A percentile compares a stretch with the other conserved stretches of the same genome.
Conservation (phyloP, 306 rosid genomes). For the Acacia melanoxylon region DNA sequence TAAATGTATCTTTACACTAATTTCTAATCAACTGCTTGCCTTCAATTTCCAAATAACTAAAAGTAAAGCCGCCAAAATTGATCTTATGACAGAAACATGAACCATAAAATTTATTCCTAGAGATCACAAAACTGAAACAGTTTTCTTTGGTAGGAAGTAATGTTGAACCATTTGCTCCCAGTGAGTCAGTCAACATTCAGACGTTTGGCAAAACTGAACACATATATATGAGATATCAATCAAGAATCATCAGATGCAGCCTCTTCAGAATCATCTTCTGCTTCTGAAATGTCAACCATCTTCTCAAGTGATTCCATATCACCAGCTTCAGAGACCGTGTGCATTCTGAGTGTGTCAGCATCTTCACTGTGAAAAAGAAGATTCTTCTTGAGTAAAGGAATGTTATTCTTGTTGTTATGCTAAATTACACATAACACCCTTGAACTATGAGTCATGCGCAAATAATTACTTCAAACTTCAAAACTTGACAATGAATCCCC, state of each 20-base stretch:
- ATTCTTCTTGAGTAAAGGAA: conserved; percentile 11
- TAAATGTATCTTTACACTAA: neutral
- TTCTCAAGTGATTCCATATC: conserved; percentile 76
- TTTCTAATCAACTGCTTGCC: neutral
- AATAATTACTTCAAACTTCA: neutral
- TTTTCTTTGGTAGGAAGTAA: conserved; percentile 6
- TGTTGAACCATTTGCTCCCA: conserved; percentile 21
- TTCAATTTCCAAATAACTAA: conserved; percentile 5
- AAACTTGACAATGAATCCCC: neutral
- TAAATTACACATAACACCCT: neutral
- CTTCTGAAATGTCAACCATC: conserved; percentile 72
- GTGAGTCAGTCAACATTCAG: conserved; percentile 6
- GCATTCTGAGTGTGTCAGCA: conserved; percentile 73
- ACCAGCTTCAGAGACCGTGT: conserved; percentile 78
- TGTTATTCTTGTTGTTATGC: neutral
- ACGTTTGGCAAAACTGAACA: conserved; percentile 2
- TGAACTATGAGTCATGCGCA: neutral
- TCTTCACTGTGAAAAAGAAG: conserved; percentile 65
- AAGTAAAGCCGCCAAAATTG: neutral
- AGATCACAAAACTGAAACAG: conserved; percentile 18
- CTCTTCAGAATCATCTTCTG: conserved; percentile 55
- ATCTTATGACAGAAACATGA: neutral
- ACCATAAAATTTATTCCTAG: neutral
- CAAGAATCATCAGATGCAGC: conserved; percentile 39
- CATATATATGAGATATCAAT: conserved; percentile 21